phyloP scores from a whole-genome alignment of 1,284 basidiomycete genomes.

The Phellinidium pouzarii region DNA sequence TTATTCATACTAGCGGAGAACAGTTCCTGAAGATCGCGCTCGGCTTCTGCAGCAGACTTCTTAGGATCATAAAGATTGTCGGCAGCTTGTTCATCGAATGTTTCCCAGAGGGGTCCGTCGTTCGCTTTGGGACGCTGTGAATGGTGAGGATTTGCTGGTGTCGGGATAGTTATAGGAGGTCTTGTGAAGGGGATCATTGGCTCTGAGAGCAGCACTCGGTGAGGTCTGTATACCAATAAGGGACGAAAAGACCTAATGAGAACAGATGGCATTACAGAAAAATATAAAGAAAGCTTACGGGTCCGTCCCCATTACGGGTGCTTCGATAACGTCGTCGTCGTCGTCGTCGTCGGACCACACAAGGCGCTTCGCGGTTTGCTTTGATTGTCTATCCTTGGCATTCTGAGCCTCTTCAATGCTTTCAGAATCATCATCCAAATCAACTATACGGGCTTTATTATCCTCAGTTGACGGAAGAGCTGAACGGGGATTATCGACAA shows the following conservation, averaged over 20 bases:
- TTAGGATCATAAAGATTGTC: slow-evolving; percentile 31
- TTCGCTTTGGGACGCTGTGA: not conserved
- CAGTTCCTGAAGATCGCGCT: slow-evolving; percentile 34
- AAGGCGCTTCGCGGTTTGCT: slow-evolving; percentile 2
- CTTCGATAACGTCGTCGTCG: slow-evolving; percentile 11
- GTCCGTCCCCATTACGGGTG: not conserved
- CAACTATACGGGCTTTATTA: not conserved
- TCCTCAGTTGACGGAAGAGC: not conserved
- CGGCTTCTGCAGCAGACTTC: slow-evolving; percentile 44
- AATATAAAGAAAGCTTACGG: not conserved
- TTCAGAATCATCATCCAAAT: not conserved
- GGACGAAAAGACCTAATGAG: not conserved
- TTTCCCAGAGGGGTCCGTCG: slow-evolving; percentile 22
- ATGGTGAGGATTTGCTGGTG: slow-evolving; percentile 6
- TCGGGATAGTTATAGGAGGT: slow-evolving; percentile 6
- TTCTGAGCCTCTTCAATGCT: not conserved
- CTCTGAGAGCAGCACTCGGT: not conserved
- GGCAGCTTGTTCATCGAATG: slow-evolving; percentile 29
- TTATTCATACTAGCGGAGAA: slow-evolving; percentile 38
- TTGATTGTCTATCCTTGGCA: not conserved
- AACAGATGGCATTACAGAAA: not conserved
- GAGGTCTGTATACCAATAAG: not conserved
- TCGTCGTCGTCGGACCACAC: slow-evolving; percentile 16
- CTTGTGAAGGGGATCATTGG: not conserved
- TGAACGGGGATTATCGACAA: not conserved